These are phyloP conservation scores for Lodderomyces parapsilosis DNA, from an alignment of 1,139 yeast genomes.

Conservation along the genomic window DNA sequence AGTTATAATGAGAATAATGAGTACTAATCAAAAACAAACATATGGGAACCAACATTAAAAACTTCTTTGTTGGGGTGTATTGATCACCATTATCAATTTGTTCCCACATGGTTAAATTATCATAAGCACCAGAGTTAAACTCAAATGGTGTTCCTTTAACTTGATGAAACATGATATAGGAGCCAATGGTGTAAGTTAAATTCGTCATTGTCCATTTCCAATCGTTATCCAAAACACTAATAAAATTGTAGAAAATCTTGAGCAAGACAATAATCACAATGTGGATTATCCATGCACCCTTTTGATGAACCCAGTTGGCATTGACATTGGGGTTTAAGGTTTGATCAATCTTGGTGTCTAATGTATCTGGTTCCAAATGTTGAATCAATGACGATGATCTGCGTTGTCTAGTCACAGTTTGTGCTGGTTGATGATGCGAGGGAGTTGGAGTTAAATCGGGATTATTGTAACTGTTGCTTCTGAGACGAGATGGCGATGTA, in stretches of 20 bases:
- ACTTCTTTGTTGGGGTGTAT: constrained; percentile 94
- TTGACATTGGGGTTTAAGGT: constrained; percentile 84
- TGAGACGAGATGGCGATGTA: constrained; percentile 12
- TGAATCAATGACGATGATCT: constrained; percentile 61
- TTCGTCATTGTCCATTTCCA: constrained; percentile 95
- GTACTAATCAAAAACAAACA: constrained; percentile 82
- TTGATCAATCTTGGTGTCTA: constrained; percentile 92
- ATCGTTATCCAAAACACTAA: constrained; percentile 70
- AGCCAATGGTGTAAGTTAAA: constrained; percentile 84
- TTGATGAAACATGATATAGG: constrained; percentile 94
- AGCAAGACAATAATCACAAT: constrained; percentile 74
- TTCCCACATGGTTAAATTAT: constrained; percentile 97
- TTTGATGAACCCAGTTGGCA: constrained; percentile 94
- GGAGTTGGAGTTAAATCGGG: constrained; percentile 24
- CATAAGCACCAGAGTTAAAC: constrained; percentile 94
- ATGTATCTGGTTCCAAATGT: constrained; percentile 89
- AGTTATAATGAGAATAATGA: constrained; percentile 85
- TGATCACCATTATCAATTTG: constrained; percentile 97
- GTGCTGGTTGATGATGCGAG: constrained; percentile 26
- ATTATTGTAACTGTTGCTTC: constrained; percentile 12
- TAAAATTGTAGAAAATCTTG: constrained; percentile 72
- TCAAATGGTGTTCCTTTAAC: constrained; percentile 97
- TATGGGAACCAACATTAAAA: constrained; percentile 86
- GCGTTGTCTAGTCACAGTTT: constrained; percentile 38
- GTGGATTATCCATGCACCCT: constrained; percentile 95